Evolutionary conservation across 75 land plant species (phyloP).

Genomic region (Pinus taeda): DNA sequence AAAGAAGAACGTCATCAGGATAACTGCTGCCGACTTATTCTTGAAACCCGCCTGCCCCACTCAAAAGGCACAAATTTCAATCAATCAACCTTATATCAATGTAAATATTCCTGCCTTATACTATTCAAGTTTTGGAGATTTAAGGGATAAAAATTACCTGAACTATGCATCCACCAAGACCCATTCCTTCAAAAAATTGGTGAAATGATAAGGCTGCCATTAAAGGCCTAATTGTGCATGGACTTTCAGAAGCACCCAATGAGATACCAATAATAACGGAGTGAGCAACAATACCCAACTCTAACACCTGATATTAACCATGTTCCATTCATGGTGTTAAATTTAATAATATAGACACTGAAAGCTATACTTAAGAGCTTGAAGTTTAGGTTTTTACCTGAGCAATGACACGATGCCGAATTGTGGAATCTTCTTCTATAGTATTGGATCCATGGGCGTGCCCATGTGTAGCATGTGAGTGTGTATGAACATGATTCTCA

Average conservation of each 20-base stretch:
- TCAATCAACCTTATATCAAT: no score
- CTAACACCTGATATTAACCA: constrained; percentile 46
- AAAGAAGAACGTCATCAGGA: constrained; percentile 59
- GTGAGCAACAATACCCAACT: constrained; percentile 75
- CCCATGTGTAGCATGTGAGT: no score
- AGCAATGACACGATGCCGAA: no score
- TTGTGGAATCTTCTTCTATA: no score
- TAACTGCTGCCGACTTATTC: neutral
- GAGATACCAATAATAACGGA: constrained; percentile 77
- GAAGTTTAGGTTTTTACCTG: no score
- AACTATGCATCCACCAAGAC: constrained; percentile 79
- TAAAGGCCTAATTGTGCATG: constrained; percentile 62
- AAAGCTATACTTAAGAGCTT: no score
- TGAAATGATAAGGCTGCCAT: constrained; percentile 69
- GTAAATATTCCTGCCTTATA: no score
- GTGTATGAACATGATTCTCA: no score
- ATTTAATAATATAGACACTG: neutral
- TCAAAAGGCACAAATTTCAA: no score
- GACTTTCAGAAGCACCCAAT: constrained; percentile 59
- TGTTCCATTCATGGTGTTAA: no score
- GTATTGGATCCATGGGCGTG: no score
- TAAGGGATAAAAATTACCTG: constrained; percentile 19
- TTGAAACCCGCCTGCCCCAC: constrained; percentile 45
- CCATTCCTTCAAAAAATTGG: constrained; percentile 85
- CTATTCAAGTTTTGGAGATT: no score